Base-by-base conservation (phyloP, 1,284 basidiomycete species). In the Ceratobasidium theobromae region DNA sequence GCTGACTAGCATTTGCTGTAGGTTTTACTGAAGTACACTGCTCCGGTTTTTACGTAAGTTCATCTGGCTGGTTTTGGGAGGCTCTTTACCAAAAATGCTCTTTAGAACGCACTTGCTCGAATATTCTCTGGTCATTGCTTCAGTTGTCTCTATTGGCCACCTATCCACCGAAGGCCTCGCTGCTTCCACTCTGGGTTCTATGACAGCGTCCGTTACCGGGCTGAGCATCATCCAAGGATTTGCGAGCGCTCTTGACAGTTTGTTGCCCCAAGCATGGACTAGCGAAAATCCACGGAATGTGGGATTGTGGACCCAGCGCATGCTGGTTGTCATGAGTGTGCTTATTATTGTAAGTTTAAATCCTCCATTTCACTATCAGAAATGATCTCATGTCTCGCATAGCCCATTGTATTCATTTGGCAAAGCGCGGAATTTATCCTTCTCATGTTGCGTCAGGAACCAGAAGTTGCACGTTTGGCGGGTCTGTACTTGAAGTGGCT, bases 181-280 rank as follows among this genome's bases (percentile, higher is more conserved):
- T 2, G 91, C 91, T 0, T 86, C 88, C 11, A 89, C 88, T n/a
- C 80, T 94, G 0, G 92, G 90, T 0, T 88, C 88, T 4, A 95
- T 95, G 92, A 93, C 91, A 0, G 91, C 90, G 4, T 64, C 68
- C 5, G 86, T 88, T 1, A 81, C 86, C 0, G 84, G 82, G n/a
- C 83, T 83, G 70, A 85, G 88, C 68, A 86, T 95, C 70, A 81
- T 95, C n/a, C 89, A 91, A 72, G 94, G 94, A 12, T 86, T 96
- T 72, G 81, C 86, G 14, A 89, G 87, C 66, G 88, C 92, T 0
- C 81, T 97, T 27, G 95, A 98, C 73, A 94, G 94, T 0, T 82
- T 97, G 72, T 82, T 98, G 0, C 94, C 94, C 0, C 84, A 89
- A 18, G 93, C 94, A 1, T 97, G 93, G 90, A 95, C 94, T 0